Evolutionary conservation across 2,329 filamentous ascomycete genomes (phyloP), one percentile per base, ranked within the genome.

Genomic region (Orbilia quercus): DNA sequence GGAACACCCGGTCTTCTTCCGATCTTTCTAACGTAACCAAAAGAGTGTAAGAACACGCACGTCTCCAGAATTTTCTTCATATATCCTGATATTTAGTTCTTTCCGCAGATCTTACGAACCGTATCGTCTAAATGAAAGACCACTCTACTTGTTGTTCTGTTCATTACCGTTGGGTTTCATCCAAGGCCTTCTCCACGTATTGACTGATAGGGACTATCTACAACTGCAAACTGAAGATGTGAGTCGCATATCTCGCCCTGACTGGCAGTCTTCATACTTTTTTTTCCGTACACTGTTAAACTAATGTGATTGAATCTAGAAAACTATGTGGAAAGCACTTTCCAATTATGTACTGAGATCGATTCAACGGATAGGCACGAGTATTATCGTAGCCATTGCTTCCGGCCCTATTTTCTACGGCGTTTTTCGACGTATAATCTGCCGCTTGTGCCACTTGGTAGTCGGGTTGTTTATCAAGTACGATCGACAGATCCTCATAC

Each of bases 71-170:
- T 7, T 7, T 22, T 18, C 12, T 20, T 20, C 31, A 7, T 1
- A 9, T 25, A 18, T 0, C 3, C 20, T 44, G 11, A 36, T 16
- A 18, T 34, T 60, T 6, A 58, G 58, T 12, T 47, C n/a, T 31
- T 4, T 50, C 18, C 23, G 11, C 40, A 78, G 77, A 53, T 75
- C 57, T 31, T 75, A 77, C 38, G 63, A 76, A 70, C 25, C 76
- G 57, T 48, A 63, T 38, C 75, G 75, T 5, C 59, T 78, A 57
- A 78, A 78, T 34, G 77, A 78, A 44, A 67, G 77, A 40, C 75
- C 75, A 28, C 62, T 78, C 44, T 78, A 77, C 48, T 36, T 78
- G 18, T 36, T 75, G 6, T 77, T 76, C 36, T 76, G 75, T 18
- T 54, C 77, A 9, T 7, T 72, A 7, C 76, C 75, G 22, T 53